Evolutionary conservation across 2,329 filamentous ascomycete species (phyloP).

Genomic region (Fusarium sp.): DNA sequence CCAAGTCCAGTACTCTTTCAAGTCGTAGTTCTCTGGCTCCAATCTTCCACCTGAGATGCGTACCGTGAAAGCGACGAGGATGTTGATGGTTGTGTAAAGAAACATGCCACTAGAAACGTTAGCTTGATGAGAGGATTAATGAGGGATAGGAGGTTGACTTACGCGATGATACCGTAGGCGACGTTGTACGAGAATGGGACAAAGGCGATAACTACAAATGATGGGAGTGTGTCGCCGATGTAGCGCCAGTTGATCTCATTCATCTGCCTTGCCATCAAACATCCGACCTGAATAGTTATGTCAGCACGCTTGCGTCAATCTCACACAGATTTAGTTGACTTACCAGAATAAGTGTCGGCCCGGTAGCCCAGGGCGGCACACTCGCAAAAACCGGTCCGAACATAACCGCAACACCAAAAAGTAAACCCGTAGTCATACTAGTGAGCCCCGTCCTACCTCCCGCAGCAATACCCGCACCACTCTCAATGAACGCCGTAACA

Average conservation of each 20-base stretch:
- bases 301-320: background rate
- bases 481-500: constrained; percentile 77
- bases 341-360: constrained; percentile 76
- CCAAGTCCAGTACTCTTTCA: constrained; percentile 44
- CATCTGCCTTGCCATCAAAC: constrained; percentile 80
- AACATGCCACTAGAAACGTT: constrained; percentile 26
- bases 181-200: constrained; percentile 90
- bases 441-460: constrained; percentile 76
- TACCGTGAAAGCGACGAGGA: constrained; percentile 18
- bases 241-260: constrained; percentile 87
- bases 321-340: background rate
- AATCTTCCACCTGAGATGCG: constrained; percentile 22
- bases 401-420: constrained; percentile 75
- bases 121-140: background rate
- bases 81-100: constrained; percentile 27
- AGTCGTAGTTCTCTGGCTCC: constrained; percentile 34
- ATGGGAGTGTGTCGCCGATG: constrained; percentile 80
- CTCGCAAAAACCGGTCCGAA: constrained; percentile 78
- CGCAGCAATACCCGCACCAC: constrained; percentile 76
- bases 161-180: constrained; percentile 80
- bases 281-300: constrained; percentile 64
- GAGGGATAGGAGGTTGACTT: background rate
- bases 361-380: constrained; percentile 79
- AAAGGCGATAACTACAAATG: constrained; percentile 80
- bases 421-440: constrained; percentile 71